Evolutionary conservation across 768 basidiomycete genomes (phyloP), one percentile per base, ranked within the genome.

Genomic region (Russula sp.): DNA sequence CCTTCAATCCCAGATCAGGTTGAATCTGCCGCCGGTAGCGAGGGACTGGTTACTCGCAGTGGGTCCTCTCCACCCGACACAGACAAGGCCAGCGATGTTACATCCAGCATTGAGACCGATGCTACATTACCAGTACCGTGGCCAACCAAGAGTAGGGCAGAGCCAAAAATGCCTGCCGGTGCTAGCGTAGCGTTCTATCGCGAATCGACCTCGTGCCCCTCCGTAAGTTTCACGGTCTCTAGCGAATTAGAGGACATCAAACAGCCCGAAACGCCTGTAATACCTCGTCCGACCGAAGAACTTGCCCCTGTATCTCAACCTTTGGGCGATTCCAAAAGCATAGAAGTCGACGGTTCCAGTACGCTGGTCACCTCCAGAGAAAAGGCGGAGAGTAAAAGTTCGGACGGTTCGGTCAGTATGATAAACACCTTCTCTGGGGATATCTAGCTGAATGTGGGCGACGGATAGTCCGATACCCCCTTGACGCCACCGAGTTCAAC

Each of bases 151-250:
- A 68, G 77, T 8, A 79, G 83, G 69, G 72, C 78, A n/a, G 82
- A 84, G 64, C 84, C 84, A 5, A 89, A 84, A 70, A 82, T 88
- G 80, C 87, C 87, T 52, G 81, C 75, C 56, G 88, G 87, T 22
- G 83, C 86, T 49, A 80, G 79, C 45, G 85, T 90, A 57, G 88
- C 84, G 39, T 88, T 88, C 73, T 85, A 85, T 71, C 85, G 87
- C 42, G 81, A 84, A 69, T 82, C 82, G 7, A 78, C 79, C 36
- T 66, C 77, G 5, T 80, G 78, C 58, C 70, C 77, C 16, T 65
- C 77, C 10, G 87, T 91, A 60, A 84, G 81, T 64, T 93, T 93
- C 74, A 88, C 85, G 50, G 87, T 93, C 48, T 81, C 76, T 58
- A 92, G 90, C 68, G 91, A 93, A 72, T 69, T 93, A 56, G 89